Base-by-base conservation (phyloP, 345 rosid species). In the Erodium maritimum region DNA sequence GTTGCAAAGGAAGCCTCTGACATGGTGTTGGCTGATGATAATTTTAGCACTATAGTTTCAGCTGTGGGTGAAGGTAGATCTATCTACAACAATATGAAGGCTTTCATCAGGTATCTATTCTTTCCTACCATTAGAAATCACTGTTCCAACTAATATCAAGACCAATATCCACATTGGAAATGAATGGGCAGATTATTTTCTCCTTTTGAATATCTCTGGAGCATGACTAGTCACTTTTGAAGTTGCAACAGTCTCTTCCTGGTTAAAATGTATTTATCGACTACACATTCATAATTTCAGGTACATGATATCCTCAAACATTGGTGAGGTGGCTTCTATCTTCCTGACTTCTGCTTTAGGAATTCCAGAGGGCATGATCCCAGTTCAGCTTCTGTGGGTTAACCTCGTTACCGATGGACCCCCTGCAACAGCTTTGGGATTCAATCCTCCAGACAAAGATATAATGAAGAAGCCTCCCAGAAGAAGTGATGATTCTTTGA, bases 351-450 rank as follows among this genome's bases (percentile, higher is more conserved):
- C 99, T 60, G 99, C 99, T 19, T 76, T 93, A 74, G 97, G 99
- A 59, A 93, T 93, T 73, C 99, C 99, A 2, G 99, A 93, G 71
- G 99, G 96, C 64, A 80, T 93, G 96, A 93, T 93, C 25, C 99
- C 97, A 0, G 99, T 93, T 56, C 99, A 93, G 79, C 96, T 93
- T 78, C 86, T 93, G 55, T 93, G 99, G 99, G 99, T 93, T 22
- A 93, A 93, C 73, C 96, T 93, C 21, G 99, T 93, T 19, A 93
- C 99, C 0, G 99, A 93, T 58, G 97, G 99, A 19, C 99, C 99
- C 23, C 97, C 99, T 52, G 99, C 99, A 46, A 93, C 99, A 7
- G 99, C 99, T 56, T 64, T 93, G 57, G 99, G 99, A 60, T 93
- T 93, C 73, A 93, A 93, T 56, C 99, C 99, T 11, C 94, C 97